Percentiles rank a stretch among this genome's conserved stretches.
Evolutionary conservation across 768 basidiomycete genomes (phyloP).

Genomic region (Pseudohyphozyma bogoriensis): DNA sequence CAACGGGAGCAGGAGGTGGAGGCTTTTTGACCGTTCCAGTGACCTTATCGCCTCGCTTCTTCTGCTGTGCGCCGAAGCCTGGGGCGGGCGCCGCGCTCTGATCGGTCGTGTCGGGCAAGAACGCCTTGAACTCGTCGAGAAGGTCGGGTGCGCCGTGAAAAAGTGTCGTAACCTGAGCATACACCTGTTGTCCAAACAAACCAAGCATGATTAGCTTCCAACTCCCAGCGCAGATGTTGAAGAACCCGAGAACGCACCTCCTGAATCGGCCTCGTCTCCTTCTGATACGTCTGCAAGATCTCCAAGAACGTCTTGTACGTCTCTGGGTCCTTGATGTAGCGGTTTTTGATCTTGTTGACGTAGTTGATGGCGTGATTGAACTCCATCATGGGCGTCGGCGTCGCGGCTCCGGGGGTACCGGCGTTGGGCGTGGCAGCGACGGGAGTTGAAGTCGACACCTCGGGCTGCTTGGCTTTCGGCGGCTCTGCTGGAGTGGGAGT

Average conservation of each 20-base stretch:
- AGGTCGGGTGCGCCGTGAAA: slow-evolving; percentile 33
- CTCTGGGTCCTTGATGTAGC: slow-evolving; percentile 75
- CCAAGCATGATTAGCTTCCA: no score
- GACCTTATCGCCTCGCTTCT: background rate
- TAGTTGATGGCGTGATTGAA: slow-evolving; percentile 86
- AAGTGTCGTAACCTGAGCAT: slow-evolving; percentile 32
- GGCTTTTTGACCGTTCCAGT: background rate
- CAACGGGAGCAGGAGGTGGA: background rate
- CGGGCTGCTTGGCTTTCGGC: background rate
- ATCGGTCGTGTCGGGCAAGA: slow-evolving; percentile 32
- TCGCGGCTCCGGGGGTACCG: background rate
- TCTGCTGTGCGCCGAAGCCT: slow-evolving; percentile 1
- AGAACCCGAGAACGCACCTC: slow-evolving; percentile 42
- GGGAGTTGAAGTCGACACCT: background rate
- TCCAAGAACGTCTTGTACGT: slow-evolving; percentile 50
- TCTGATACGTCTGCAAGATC: slow-evolving; percentile 45
- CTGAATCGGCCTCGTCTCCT: slow-evolving; percentile 49
- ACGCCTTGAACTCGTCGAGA: slow-evolving; percentile 35
- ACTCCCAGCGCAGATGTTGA: background rate
- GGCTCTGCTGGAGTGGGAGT: background rate
- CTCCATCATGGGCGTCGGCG: slow-evolving; percentile 29
- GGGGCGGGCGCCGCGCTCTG: slow-evolving; percentile 9
- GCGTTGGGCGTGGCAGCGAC: background rate
- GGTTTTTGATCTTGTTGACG: slow-evolving; percentile 94
- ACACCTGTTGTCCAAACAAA: slow-evolving; percentile 26